Conservation (phyloP, 2,329 filamentous ascomycete species). For the Beauveria sp. region DNA sequence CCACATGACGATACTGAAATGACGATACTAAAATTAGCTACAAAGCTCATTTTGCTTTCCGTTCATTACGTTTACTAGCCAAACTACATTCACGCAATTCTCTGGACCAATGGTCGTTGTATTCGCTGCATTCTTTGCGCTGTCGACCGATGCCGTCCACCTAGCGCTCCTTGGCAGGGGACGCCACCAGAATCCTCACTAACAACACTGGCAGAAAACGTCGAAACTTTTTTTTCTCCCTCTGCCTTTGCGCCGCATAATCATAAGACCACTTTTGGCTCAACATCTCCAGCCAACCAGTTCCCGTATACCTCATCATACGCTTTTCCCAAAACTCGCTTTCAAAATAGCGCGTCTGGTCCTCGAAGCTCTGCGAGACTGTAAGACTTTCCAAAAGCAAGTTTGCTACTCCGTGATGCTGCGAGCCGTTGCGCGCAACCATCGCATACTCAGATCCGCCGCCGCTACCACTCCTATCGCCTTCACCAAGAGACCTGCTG, state of each 20-base stretch:
- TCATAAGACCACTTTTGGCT: background rate
- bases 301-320: background rate
- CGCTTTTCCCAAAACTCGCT: background rate
- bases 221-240: background rate
- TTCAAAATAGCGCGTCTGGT: background rate
- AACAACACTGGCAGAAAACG: background rate
- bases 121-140: background rate
- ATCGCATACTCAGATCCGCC: background rate
- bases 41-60: too few relatives aligned
- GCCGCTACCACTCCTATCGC: background rate
- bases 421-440: background rate
- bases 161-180: constrained; percentile 4
- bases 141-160: constrained; percentile 3
- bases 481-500: background rate
- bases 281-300: background rate
- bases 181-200: constrained; percentile 2
- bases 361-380: background rate
- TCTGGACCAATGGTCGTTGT: background rate
- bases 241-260: background rate
- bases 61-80: background rate
- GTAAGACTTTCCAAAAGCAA: background rate
- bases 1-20: too few relatives aligned
- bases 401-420: background rate
- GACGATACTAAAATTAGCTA: too few relatives aligned
- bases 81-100: background rate